Base-by-base conservation (phyloP, 768 basidiomycete species). In the Solioccasus polychromus region DNA sequence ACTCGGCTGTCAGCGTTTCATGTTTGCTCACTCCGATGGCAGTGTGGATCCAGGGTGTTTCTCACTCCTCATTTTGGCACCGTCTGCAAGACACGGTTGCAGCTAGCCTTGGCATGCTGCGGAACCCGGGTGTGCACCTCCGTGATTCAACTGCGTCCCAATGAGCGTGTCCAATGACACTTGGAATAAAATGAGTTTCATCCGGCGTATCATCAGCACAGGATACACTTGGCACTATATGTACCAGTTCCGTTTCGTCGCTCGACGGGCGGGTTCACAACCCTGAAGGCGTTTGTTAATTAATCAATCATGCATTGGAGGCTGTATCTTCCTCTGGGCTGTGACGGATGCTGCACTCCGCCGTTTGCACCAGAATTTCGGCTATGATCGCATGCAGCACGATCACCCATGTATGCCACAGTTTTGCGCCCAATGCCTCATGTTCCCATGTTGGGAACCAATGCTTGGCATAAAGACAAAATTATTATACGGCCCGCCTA, bases 371-470 rank as follows among this genome's bases (percentile, higher is more conserved):
- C 38, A 44, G n/a, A n/a, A n/a, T n/a, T 39, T 35, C 24, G 12
- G 18, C 28, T 14, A 25, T 32, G 44, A 46, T 58, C 51, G 37
- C 31, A 47, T 35, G 47, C 43, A 38, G 40, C 35, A 31, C 34
- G 19, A 50, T 45, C 38, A 39, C 30, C 26, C n/a, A n/a, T n/a
- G n/a, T 24, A 47, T 44, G 32, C 59, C 59, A 60, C 60, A 53
- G 51, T 56, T 51, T 51, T 62, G 51, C 59, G 59, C 56, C 57
- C 56, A 43, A 39, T 24, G 23, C 36, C 43, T 35, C 51, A 9
- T 48, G 52, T 14, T 35, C 31, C 31, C 37, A 38, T 15, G 30
- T 31, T 11, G n/a, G n/a, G n/a, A n/a, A n/a, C n/a, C n/a, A n/a
- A n/a, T n/a, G n/a, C n/a, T n/a, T n/a, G n/a, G n/a, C n/a, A n/a